Evolutionary conservation across 371 early-diverging fungal species (phyloP), one percentile per base, ranked within the genome.

Genomic region (Nematocida major): DNA sequence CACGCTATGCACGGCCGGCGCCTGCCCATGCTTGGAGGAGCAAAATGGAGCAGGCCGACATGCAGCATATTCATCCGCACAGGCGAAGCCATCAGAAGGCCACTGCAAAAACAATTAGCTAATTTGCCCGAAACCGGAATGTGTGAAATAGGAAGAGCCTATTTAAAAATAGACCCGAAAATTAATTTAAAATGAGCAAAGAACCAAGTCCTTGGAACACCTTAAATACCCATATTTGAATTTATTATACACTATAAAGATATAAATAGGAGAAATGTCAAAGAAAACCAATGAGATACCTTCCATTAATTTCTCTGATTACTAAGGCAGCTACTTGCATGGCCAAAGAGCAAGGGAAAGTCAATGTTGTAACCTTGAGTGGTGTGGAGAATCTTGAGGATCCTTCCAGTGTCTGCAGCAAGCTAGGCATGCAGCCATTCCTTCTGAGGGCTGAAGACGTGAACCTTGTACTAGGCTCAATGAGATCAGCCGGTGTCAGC

Each of bases 261-360:
- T 73, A 73, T 73, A 73, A 73, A 73, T 73, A 73, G 30, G 70
- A 34, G 2, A 26, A 26, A 49, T 22, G 13, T 26, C 11, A 38
- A 20, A 45, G 30, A 45, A 69, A 59, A 62, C 51, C 28, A 36
- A 73, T 73, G 76, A 73, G 65, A 66, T 73, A 73, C 40, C 65
- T 73, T 48, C 40, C 76, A 51, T 43, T 73, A 36, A 65, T 73
- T 63, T 20, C 65, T 45, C 45, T 73, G 30, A 4, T 73, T 20
- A 59, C 49, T 24, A 73, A 48, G 47, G 51, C 76, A 5, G 43
- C 65, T 20, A 13, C 57, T 28, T 73, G 63, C 51, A 9, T 65
- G 39, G 26, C 30, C 3, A 28, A 51, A 51, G 36, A 15, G 7
- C 53, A 34, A 43, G 40, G 42, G 22, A 18, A 59, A 3, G 43